Evolutionary conservation across 2,329 filamentous ascomycete species (phyloP).

Genomic region (Aspergillus persii): DNA sequence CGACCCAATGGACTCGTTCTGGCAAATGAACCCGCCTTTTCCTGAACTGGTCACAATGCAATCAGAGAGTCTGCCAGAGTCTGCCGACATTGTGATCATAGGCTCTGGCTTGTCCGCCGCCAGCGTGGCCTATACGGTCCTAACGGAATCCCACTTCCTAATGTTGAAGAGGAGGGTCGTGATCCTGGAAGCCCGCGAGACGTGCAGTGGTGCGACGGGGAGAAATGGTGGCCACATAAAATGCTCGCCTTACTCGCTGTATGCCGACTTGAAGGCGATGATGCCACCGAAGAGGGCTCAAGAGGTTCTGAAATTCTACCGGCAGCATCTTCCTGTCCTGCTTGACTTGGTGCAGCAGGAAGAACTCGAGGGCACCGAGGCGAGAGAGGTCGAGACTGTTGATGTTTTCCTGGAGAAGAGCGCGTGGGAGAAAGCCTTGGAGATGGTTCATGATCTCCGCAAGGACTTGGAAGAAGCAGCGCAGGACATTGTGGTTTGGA

Average conservation of each 20-base stretch:
- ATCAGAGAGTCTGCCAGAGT: constrained; percentile 17
- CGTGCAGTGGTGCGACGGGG: constrained; percentile 29
- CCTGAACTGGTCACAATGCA: constrained; percentile 17
- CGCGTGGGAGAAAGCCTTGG: constrained; percentile 11
- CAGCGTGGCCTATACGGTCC: constrained; percentile 25
- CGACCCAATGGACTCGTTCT: constrained; percentile 14
- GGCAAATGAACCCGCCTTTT: constrained; percentile 21
- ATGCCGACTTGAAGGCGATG: constrained; percentile 2
- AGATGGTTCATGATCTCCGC: constrained; percentile 8
- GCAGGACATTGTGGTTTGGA: constrained; percentile 3
- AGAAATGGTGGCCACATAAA: constrained; percentile 29
- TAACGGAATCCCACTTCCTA: constrained; percentile 9
- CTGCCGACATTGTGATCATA: constrained; percentile 24
- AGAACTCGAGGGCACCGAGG: constrained; percentile 5
- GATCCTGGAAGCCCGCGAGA: constrained; percentile 26
- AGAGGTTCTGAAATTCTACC: constrained; percentile 6
- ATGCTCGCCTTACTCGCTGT: constrained; percentile 6
- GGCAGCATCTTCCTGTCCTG: constrained; percentile 6
- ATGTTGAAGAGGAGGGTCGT: constrained; percentile 11
- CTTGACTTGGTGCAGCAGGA: constrained; percentile 3
- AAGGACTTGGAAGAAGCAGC: constrained; percentile 8
- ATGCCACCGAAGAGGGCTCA: constrained; percentile 9
- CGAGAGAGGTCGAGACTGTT: constrained; percentile 12
- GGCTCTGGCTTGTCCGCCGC: constrained; percentile 21
- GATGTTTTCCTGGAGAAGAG: constrained; percentile 12